Base-by-base conservation (phyloP, 2,329 filamentous ascomycete genomes). In the Fonsecaea erecta region DNA sequence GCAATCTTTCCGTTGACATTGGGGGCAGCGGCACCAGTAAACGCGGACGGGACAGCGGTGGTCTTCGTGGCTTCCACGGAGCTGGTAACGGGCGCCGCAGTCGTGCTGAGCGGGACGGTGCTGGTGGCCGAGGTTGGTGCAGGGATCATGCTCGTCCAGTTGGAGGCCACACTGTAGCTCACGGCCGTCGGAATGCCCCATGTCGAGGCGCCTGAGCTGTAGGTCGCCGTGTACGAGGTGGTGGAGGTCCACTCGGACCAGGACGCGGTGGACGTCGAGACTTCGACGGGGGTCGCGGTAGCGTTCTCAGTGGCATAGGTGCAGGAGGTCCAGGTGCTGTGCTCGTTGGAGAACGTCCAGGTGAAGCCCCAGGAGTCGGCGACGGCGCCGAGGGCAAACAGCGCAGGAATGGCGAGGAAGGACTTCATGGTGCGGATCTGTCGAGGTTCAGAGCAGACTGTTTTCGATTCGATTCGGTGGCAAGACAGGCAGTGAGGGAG, bases 141-240 rank as follows among this genome's bases (percentile, higher is more conserved):
- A n/a, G 67, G 53, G 54, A 64, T 62, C 64, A 62, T 62, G 67
- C 67, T 68, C 32, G 67, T 68, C 18, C 30, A 64, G 56, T 34
- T 59, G 24, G 48, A 28, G 1, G 52, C 67, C 57, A 64, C 59
- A 37, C 52, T 60, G 58, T 66, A 68, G 51, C 57, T 59, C 48
- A 68, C 55, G 9, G 34, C 52, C 16, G 64, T 62, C 16, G 67
- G 67, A 26, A 66, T 21, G 2, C 11, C 54, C 64, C 64, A 66
- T 51, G 67, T 68, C 14, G 60, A 64, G 16, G 37, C 28, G n/a
- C 64, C 67, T 16, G 63, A 62, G 55, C 63, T 66, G 58, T 37
- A 68, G 21, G 53, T 58, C 43, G 64, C 67, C 8, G 59, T 68
- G 61, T 66, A 68, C 9, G 52, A 64, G 60, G 66, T 68, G 48